These are phyloP conservation scores for Phytophthora tentaculata DNA, from an alignment of 352 stramenopile species.

Conservation along the genomic window DNA sequence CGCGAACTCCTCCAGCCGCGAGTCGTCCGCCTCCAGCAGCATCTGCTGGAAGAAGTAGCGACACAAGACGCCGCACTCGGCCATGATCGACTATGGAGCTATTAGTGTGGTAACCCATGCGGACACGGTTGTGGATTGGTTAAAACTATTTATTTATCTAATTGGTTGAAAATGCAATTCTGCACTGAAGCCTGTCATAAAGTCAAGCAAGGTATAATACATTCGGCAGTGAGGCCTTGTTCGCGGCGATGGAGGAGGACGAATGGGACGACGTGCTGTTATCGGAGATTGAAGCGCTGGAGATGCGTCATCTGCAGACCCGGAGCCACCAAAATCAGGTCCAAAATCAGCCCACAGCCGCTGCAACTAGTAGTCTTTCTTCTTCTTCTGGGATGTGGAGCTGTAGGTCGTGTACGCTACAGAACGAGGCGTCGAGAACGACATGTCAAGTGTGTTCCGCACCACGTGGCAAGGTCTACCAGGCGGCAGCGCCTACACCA, in stretches of 20 bases:
- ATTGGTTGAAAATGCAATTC: constrained; percentile 6
- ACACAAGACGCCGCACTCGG: constrained; percentile 64
- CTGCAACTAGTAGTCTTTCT: constrained; percentile 7
- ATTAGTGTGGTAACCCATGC: constrained; percentile 1
- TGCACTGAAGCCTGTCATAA: background rate
- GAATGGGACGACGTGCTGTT: constrained; percentile 87
- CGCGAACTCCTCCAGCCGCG: constrained; percentile 49
- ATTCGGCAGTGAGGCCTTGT: background rate
- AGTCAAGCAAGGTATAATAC: background rate
- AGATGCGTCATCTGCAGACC: constrained; percentile 47
- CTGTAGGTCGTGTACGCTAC: constrained; percentile 72
- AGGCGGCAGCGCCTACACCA: background rate
- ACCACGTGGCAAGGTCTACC: constrained; percentile 46
- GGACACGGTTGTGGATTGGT: background rate
- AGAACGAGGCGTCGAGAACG: constrained; percentile 44
- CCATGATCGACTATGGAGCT: constrained; percentile 12
- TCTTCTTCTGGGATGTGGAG: constrained; percentile 26
- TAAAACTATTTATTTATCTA: background rate
- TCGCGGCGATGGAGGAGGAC: constrained; percentile 50
- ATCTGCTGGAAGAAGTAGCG: constrained; percentile 88
- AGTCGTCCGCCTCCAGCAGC: constrained; percentile 55
- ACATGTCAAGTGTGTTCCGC: constrained; percentile 65
- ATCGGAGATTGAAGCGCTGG: constrained; percentile 70
- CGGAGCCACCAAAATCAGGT: constrained; percentile 13
- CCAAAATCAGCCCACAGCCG: constrained; percentile 8